Base-by-base conservation (phyloP, 2,329 filamentous ascomycete species). In the Talaromyces sp. region DNA sequence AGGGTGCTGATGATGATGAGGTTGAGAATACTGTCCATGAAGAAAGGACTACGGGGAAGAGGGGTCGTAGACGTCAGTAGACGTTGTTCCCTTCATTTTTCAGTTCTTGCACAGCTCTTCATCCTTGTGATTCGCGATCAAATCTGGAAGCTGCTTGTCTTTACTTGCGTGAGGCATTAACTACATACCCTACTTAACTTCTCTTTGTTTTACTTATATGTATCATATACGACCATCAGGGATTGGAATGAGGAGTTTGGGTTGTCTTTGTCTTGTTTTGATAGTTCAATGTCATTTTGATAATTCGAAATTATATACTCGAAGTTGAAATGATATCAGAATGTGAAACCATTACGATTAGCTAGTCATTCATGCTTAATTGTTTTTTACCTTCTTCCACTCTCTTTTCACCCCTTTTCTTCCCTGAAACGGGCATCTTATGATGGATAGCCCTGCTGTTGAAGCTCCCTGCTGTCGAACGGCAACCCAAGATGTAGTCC, bases 1-100 rank as follows among this genome's bases (percentile, higher is more conserved):
- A 86, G 66, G 84, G 84, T 0, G 81, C 81, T 39, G 81, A 84
- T 57, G 78, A 80, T 57, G 84, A 86, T 63, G 84, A 86, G 61
- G 81, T 82, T 33, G 82, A 83, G 59, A 76, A 75, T 41, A 22
- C 25, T 70, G 73, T 73, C 35, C 71, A 75, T 56, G 74, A 76
- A 51, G 70, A 66, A 50, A 69, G 73, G 39, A 67, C 73, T 25
- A 72, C 70, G 21, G 72, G 67, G 48, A 76, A 75, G 64, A 67
- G 73, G 55, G 73, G 74, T 46, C 69, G 72, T 36, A 71, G 74
- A 61, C 57, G 57, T n/a, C 53, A 56, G 40, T 59, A 56, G 31
- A 39, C 35, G 17, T 11, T 15, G 22, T 50, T 33, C 9, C 21
- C 21, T 53, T 22, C 13, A 17, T 11, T 33, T 40, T 17, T 21